Conservation (phyloP, 2,329 filamentous ascomycete genomes). For the Aureobasidium namibiae region DNA sequence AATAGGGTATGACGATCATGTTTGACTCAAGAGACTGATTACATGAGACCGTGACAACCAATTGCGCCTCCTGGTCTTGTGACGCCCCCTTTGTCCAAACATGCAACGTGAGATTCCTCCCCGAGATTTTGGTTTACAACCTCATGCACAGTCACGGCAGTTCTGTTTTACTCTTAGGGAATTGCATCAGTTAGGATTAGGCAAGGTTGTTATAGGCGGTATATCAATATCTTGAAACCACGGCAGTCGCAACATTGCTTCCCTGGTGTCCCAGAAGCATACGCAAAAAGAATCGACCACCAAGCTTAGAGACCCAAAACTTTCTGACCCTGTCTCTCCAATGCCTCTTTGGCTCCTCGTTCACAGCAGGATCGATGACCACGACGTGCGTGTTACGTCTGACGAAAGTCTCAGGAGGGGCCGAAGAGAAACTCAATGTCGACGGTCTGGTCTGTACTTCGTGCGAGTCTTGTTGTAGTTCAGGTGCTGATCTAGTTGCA, state of each 20-base stretch:
- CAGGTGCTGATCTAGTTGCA: background rate
- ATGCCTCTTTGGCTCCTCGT: background rate
- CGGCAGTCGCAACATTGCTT: conserved; percentile 11
- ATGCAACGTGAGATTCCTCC: background rate
- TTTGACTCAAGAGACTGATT: background rate
- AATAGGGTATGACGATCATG: no score
- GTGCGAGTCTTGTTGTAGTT: background rate
- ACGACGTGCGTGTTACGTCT: conserved; percentile 3
- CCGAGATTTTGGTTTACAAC: no score
- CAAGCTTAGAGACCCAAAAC: background rate
- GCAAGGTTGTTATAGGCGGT: background rate
- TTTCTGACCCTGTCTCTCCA: conserved; percentile 8
- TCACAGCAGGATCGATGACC: background rate
- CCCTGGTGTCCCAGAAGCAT: conserved; percentile 8
- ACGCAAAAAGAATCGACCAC: background rate
- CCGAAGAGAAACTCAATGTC: background rate
- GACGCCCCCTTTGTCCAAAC: background rate
- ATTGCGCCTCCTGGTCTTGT: background rate
- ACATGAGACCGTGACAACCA: background rate
- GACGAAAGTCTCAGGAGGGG: background rate
- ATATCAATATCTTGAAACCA: conserved; percentile 10
- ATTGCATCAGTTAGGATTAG: conserved; percentile 5
- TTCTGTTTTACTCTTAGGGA: background rate
- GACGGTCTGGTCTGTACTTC: conserved; percentile 5
- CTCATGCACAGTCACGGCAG: background rate